A percentile compares a stretch with the other conserved stretches of the same genome.
Conservation (phyloP, 2,329 filamentous ascomycete genomes). For the Grosmannia clavigera region DNA sequence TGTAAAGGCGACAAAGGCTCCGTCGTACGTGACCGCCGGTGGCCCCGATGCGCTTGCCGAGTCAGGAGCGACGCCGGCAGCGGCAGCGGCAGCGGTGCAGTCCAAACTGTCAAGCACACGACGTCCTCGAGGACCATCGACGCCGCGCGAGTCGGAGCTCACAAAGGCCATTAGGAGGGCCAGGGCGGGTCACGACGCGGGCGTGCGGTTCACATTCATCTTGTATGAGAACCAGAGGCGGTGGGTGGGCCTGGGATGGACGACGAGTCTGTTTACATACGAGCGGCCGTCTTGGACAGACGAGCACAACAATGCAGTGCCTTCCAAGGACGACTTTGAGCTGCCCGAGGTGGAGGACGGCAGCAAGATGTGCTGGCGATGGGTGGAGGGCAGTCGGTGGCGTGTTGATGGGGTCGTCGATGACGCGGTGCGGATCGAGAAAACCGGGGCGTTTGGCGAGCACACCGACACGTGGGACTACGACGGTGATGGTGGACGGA, state of each 20-base stretch:
- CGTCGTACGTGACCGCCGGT: conserved; percentile 16
- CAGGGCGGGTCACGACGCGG: conserved; percentile 44
- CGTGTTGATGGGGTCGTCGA: conserved; percentile 63
- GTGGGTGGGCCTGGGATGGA: conserved; percentile 94
- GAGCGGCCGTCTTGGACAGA: conserved; percentile 90
- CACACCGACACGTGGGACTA: conserved; percentile 35
- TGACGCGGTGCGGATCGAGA: conserved; percentile 23
- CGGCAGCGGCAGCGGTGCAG: conserved; percentile 10
- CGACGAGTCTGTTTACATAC: conserved; percentile 77
- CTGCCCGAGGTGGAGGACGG: conserved; percentile 49
- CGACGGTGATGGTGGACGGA: conserved; percentile 47
- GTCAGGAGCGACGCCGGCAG: conserved; percentile 8
- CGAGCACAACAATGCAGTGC: conserved; percentile 76
- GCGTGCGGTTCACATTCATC: conserved; percentile 91
- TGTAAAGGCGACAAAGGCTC: conserved; percentile 17
- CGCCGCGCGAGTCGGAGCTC: conserved; percentile 31
- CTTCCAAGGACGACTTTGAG: conserved; percentile 58
- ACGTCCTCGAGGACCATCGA: conserved; percentile 17
- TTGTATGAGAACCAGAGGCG: conserved; percentile 92
- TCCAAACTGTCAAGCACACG: conserved; percentile 13
- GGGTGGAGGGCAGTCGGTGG: conserved; percentile 81
- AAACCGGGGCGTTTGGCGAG: conserved; percentile 12
- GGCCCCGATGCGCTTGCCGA: conserved; percentile 13
- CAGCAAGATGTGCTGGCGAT: conserved; percentile 49
- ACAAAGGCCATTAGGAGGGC: conserved; percentile 28